Conservation (phyloP, 2,329 filamentous ascomycete species). For the Pyricularia pennisetigena region DNA sequence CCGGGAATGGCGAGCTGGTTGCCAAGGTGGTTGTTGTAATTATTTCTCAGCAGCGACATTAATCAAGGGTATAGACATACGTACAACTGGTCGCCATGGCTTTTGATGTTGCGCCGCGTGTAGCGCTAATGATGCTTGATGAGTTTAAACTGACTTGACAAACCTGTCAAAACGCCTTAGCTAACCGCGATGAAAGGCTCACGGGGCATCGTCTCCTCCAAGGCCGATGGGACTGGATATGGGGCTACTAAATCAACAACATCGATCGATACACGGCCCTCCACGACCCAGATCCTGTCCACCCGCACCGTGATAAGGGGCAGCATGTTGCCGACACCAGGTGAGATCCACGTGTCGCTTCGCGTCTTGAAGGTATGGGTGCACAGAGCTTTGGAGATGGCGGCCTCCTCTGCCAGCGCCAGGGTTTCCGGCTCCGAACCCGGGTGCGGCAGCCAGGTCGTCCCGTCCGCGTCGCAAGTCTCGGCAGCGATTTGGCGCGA, state of each 20-base stretch:
- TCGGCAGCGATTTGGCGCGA: neutral
- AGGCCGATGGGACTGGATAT: neutral
- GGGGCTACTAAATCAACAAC: conserved; percentile 4
- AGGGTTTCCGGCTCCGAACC: conserved; percentile 1
- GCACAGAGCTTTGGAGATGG: neutral
- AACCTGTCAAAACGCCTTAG: neutral
- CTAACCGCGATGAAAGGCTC: neutral
- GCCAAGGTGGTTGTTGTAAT: neutral
- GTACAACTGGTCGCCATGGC: neutral
- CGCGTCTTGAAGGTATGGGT: neutral
- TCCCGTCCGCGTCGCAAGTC: conserved; percentile 1
- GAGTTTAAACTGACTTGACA: neutral
- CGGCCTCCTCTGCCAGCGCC: neutral
- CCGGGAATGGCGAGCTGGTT: neutral
- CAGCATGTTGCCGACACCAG: conserved; percentile 3
- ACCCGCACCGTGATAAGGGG: conserved; percentile 2
- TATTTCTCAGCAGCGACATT: conserved; percentile 1
- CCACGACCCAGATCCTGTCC: neutral
- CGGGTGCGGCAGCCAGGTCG: conserved; percentile 1
- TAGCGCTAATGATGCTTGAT: neutral
- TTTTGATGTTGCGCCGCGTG: neutral
- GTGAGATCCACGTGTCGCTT: conserved; percentile 4
- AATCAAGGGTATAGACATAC: conserved; percentile 1
- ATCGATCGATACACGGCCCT: neutral
- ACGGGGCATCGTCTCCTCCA: neutral